A percentile compares a stretch with the other conserved stretches of the same genome.
Evolutionary conservation across 306 rosid species (phyloP).

Genomic region (Cucurbita ficifolia): DNA sequence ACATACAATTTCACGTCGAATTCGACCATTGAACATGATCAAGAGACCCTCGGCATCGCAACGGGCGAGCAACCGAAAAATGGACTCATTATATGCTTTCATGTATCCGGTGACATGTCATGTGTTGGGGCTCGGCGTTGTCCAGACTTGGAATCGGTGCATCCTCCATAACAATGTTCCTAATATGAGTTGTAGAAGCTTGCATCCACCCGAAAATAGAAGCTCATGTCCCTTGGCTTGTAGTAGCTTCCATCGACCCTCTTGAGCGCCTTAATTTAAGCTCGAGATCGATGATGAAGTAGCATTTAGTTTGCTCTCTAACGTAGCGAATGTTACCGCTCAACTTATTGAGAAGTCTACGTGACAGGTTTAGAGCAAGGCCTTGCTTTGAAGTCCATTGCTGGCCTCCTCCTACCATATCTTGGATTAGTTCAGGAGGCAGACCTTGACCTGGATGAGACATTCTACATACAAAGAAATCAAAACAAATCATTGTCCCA

Average conservation of each 20-base stretch:
- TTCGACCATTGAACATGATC: background rate
- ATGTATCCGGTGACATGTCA: background rate
- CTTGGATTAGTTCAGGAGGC: slow-evolving; percentile 38
- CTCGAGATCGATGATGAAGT: slow-evolving; percentile 50
- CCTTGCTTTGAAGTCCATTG: slow-evolving; percentile 60
- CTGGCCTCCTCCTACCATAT: slow-evolving; percentile 47
- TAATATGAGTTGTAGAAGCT: background rate
- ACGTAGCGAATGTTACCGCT: slow-evolving; percentile 48
- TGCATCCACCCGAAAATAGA: background rate
- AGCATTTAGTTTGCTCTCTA: slow-evolving; percentile 47
- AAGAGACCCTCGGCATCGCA: background rate
- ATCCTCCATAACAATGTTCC: background rate
- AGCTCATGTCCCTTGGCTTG: background rate
- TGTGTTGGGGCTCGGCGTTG: background rate
- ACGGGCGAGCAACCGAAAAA: background rate
- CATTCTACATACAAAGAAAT: slow-evolving; percentile 33
- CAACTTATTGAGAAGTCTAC: slow-evolving; percentile 59
- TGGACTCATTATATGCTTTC: background rate
- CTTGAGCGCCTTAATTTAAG: slow-evolving; percentile 16
- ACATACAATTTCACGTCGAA: background rate
- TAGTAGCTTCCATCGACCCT: background rate
- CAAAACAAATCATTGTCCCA: background rate
- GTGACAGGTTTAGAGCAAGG: slow-evolving; percentile 41
- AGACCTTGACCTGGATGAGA: slow-evolving; percentile 60
- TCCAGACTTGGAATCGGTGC: background rate